These are phyloP conservation scores for Brassica nigra DNA, from an alignment of 345 rosid species.

Conservation along the genomic window DNA sequence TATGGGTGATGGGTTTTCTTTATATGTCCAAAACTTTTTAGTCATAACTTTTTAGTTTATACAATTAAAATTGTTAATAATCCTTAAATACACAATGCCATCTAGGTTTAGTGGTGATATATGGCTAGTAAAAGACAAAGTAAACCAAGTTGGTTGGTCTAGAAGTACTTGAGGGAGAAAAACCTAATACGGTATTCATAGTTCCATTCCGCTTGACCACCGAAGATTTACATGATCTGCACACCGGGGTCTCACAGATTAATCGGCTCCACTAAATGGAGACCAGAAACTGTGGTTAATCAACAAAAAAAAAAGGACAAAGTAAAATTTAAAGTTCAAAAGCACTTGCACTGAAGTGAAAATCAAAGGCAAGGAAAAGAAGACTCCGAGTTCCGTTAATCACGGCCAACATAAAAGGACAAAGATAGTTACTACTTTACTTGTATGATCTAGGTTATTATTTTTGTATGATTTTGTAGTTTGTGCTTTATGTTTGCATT, in stretches of 20 bases:
- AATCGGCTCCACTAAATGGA: too few species aligned
- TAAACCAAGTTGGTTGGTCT: too few species aligned
- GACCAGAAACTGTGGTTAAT: too few species aligned
- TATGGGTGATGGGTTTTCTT: not conserved
- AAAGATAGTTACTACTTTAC: not conserved
- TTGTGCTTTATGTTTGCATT: too few species aligned
- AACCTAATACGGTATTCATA: too few species aligned
- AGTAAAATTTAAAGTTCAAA: not conserved
- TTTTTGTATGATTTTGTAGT: too few species aligned
- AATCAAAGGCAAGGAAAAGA: constrained; percentile 25
- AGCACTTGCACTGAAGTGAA: constrained; percentile 6
- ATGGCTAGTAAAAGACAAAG: constrained; percentile 22
- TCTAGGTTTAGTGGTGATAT: not conserved
- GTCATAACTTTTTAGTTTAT: not conserved
- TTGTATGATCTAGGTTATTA: too few species aligned
- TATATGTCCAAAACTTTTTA: not conserved
- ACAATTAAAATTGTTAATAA: not conserved
- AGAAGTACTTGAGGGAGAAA: too few species aligned
- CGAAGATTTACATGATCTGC: too few species aligned
- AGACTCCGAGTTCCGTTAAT: constrained; percentile 31
- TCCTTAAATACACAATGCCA: not conserved
- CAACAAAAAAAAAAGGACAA: too few species aligned
- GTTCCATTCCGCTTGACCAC: too few species aligned
- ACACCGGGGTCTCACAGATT: too few species aligned
- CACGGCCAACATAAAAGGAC: constrained; percentile 31